Evolutionary conservation across 2,329 filamentous ascomycete genomes (phyloP), one percentile per base, ranked within the genome.

Genomic region (Scytalidium lignicola): DNA sequence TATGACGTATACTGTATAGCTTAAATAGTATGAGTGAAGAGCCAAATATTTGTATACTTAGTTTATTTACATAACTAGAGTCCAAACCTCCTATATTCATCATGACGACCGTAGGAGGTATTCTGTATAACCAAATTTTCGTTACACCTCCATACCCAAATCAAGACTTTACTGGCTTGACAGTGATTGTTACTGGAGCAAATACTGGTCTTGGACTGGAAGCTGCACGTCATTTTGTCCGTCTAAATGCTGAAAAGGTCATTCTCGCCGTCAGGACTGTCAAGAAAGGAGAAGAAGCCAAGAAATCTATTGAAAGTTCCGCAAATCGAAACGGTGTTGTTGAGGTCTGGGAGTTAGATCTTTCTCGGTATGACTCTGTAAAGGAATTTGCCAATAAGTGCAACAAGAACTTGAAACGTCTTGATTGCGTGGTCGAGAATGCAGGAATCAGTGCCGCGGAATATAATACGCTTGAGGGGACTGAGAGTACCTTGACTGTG

Each of bases 161-260:
- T 37, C n/a, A 53, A 22, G 7, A 47, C 41, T 53, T 68, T 2
- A 56, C 53, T 4, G 46, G 43, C 3, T 51, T 66, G 43, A 65
- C 59, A 2, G 51, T 70, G 41, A 65, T 73, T 4, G 61, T 74
- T 1, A 72, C 70, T 0, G 71, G 71, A 1, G 62, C 68, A 8
- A 74, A 74, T 46, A 60, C 58, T 1, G 70, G 71, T 3, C 57
- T 74, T 1, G 70, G 71, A 0, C 57, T 67, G 0, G 70, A 73
- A 47, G 62, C 70, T 0, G 61, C 65, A 12, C 61, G 59, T 2
- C 64, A 70, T 13, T 58, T 70, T 9, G 56, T 64, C 1, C 58
- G 58, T 0, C 62, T 70, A 0, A 61, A 61, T 1, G 58, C 64
- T 0, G 54, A 55, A 1, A 64, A 61, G 22, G 55, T 72, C 17